Base-by-base conservation (phyloP, 345 rosid genomes). In the Gossypium anomalum region DNA sequence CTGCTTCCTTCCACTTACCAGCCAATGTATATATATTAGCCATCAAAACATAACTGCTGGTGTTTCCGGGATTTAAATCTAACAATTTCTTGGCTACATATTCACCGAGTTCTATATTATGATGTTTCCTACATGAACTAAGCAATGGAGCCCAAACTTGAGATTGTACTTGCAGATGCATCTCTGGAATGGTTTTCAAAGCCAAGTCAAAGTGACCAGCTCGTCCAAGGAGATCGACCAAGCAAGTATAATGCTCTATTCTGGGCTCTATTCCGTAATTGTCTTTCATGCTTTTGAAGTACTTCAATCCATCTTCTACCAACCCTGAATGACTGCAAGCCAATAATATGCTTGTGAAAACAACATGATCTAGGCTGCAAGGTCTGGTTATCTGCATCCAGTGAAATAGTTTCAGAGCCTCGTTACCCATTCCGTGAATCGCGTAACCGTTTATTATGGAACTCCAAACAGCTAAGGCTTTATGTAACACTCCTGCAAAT, bases 401-500 rank as follows among this genome's bases (percentile, higher is more conserved):
- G 67, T 86, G 86, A 75, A 86, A 88, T 72, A 88, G 59, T 53
- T 75, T 77, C 43, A 88, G 77, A 62, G 88, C 88, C 80, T 85
- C 85, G 44, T 20, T 45, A 5, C 88, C 90, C 38, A 81, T 83
- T 49, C 92, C 92, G 9, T 86, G 92, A 79, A 81, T 78, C 49
- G 89, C 88, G 16, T 84, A 75, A 55, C 90, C 90, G 49, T 70
- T 83, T 72, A 85, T 83, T 80, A 88, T 82, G 16, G 90, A 85
- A 71, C 87, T 88, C 86, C 92, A 85, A 0, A 89, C 81, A 51
- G 83, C 83, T 56, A 82, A 79, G 34, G 74, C 80, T 78, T 76
- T 82, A 43, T 75, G 75, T 16, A 22, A 60, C 87, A 85, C 82
- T n/a, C 57, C 75, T 49, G 80, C 72, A 75, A 86, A 88, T 83